phyloP scores from a whole-genome alignment of 169 alveolate genomes.

The Plasmodium inui region DNA sequence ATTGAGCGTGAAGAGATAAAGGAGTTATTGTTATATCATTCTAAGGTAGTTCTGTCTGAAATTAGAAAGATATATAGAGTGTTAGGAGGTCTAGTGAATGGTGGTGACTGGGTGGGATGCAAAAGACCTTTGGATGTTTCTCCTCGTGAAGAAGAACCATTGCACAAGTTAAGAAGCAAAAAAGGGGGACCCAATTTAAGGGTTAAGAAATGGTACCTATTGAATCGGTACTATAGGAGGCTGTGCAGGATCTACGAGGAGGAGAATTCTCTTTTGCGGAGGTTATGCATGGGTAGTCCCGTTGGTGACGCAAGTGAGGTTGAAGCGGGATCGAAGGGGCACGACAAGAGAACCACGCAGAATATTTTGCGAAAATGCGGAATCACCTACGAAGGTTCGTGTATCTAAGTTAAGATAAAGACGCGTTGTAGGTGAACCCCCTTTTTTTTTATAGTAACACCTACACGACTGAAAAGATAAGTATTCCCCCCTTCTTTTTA shows the following conservation, averaged over 20 bases:
- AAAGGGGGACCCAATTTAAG: not conserved
- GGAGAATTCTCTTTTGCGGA: slow-evolving; percentile 25
- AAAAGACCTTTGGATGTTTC: not conserved
- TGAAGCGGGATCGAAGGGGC: not conserved
- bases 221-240: slow-evolving; percentile 32
- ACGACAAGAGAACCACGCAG: not conserved
- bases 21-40: not conserved
- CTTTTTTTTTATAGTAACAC: not conserved
- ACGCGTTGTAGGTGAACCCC: not conserved
- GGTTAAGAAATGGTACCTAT: slow-evolving; percentile 21
- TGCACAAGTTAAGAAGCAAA: not conserved
- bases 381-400: slow-evolving; percentile 1
- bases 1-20: slow-evolving; percentile 55
- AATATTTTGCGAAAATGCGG: not conserved
- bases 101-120: not conserved
- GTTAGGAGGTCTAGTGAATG: not conserved
- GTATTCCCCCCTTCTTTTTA: not conserved
- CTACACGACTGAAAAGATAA: not conserved
- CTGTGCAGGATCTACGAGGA: slow-evolving; percentile 24
- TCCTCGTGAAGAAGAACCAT: not conserved
- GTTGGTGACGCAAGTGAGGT: not conserved
- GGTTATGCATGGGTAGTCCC: not conserved
- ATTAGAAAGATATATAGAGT: slow-evolving; percentile 8
- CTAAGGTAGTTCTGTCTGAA: not conserved
- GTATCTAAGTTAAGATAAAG: not conserved